Conservation (phyloP, 192 early-diverging fungal species). For the Obelidium mucronatum region DNA sequence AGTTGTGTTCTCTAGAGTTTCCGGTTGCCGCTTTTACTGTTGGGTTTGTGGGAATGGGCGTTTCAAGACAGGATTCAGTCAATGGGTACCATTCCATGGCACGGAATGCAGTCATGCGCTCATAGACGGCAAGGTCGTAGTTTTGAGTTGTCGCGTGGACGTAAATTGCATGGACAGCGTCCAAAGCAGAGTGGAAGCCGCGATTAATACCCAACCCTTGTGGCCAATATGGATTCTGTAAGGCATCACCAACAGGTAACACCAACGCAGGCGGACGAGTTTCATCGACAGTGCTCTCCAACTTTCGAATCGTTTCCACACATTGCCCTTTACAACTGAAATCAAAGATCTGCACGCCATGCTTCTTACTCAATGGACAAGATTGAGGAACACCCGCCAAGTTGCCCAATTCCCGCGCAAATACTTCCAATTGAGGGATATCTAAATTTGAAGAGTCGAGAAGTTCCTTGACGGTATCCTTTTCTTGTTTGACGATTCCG, state of each 20-base stretch:
- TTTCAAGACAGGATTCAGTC: neutral
- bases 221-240: slow-evolving; percentile 58
- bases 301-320: slow-evolving; percentile 15
- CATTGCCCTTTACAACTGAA: slow-evolving; percentile 48
- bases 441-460: slow-evolving; percentile 47
- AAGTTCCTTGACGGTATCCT: slow-evolving; percentile 29
- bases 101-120: slow-evolving; percentile 18
- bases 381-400: slow-evolving; percentile 37
- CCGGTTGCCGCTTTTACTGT: slow-evolving; percentile 5
- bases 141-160: slow-evolving; percentile 1
- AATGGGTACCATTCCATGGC: slow-evolving; percentile 31
- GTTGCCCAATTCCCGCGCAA: slow-evolving; percentile 40
- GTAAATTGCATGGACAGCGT: slow-evolving; percentile 44
- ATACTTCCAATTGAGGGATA: slow-evolving; percentile 36
- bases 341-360: slow-evolving; percentile 59
- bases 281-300: slow-evolving; percentile 10
- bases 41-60: neutral
- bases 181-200: slow-evolving; percentile 51
- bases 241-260: slow-evolving; percentile 49
- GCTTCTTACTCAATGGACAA: slow-evolving; percentile 33
- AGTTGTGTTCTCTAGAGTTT: neutral
- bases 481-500: slow-evolving; percentile 37
- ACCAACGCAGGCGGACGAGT: slow-evolving; percentile 11
- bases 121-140: neutral
- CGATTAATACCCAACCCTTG: slow-evolving; percentile 58